These are phyloP conservation scores for Aurantiochytrium sp. DNA, from an alignment of 108 stramenopile species.

Conservation along the genomic window DNA sequence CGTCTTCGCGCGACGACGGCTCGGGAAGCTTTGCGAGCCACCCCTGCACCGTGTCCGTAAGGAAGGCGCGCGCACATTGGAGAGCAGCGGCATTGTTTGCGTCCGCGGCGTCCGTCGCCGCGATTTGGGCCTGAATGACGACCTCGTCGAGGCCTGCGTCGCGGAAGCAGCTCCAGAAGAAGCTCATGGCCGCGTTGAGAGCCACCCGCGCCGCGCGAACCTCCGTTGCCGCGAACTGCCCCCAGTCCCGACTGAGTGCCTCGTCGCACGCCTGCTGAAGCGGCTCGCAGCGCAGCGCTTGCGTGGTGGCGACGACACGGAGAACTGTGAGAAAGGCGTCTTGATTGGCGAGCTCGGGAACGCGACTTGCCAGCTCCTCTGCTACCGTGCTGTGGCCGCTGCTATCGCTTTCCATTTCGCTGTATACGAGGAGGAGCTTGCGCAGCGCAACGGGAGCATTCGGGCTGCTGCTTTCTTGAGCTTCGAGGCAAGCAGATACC, in stretches of 20 bases:
- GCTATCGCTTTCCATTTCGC: too few species aligned
- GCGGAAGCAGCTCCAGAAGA: neutral
- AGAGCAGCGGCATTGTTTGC: neutral
- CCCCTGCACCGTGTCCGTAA: neutral
- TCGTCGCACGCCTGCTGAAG: too few species aligned
- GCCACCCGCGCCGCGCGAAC: neutral
- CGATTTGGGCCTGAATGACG: neutral
- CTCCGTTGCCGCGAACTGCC: neutral
- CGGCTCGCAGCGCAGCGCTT: too few species aligned
- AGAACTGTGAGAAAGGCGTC: too few species aligned
- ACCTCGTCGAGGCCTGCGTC: neutral
- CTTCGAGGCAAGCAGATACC: too few species aligned
- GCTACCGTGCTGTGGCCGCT: too few species aligned
- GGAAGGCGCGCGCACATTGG: neutral
- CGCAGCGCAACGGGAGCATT: too few species aligned
- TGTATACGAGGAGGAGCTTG: too few species aligned
- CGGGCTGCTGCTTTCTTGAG: too few species aligned
- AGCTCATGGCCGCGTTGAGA: neutral
- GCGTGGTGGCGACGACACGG: too few species aligned
- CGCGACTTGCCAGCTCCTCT: too few species aligned
- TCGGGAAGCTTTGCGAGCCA: neutral
- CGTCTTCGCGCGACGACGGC: slow-evolving; percentile 1
- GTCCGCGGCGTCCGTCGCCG: neutral
- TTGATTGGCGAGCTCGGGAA: too few species aligned
- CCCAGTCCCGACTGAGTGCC: neutral